Evolutionary conservation across 2,329 filamentous ascomycete genomes (phyloP), one percentile per base, ranked within the genome.

Genomic region (Pestalotiopsis sp.): DNA sequence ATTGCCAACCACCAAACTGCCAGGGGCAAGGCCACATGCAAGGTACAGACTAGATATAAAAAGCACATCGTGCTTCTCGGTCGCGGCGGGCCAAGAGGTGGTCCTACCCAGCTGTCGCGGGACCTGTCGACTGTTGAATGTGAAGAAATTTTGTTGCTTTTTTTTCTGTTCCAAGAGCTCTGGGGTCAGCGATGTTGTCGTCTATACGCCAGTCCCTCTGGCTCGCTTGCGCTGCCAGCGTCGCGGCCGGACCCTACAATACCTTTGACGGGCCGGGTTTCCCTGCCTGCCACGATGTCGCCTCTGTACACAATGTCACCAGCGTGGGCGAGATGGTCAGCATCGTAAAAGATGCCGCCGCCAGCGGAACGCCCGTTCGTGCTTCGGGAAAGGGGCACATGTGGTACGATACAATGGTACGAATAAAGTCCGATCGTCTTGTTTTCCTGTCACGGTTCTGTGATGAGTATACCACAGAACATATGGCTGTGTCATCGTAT

Each of bases 361-460:
- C 75, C 6, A 74, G 76, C 9, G 78, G 79, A 35, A 79, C 79
- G 13, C 80, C 80, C 3, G 78, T 86, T 30, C 80, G 84, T 59
- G 83, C 83, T 11, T 82, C 79, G 3, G 84, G 82, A 2, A 85
- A 85, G 71, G 84, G 82, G 2, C 56, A 68, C 44, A 66, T 69
- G 79, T 84, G 84, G 83, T 86, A 85, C 72, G 83, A 86, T 71
- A 86, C 84, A 39, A 84, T 85, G 79, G 44, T 52, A 52, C 22
- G 44, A 52, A 52, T 20, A 17, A 52, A 52, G 44, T 52, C 20
- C 44, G 3, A 7, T 22, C 0, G n/a, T 52, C 17, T 22, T 3
- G n/a, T 20, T 52, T n/a, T 7, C 10, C 44, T 6, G n/a, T 52
- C 44, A 17, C 17, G n/a, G 44, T n/a, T n/a, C 9, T 9, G 44